Percentiles rank a stretch among this genome's conserved stretches.
These are phyloP conservation scores for Kluyveromyces lactis DNA, from an alignment of 805 yeast species.

Conservation along the genomic window DNA sequence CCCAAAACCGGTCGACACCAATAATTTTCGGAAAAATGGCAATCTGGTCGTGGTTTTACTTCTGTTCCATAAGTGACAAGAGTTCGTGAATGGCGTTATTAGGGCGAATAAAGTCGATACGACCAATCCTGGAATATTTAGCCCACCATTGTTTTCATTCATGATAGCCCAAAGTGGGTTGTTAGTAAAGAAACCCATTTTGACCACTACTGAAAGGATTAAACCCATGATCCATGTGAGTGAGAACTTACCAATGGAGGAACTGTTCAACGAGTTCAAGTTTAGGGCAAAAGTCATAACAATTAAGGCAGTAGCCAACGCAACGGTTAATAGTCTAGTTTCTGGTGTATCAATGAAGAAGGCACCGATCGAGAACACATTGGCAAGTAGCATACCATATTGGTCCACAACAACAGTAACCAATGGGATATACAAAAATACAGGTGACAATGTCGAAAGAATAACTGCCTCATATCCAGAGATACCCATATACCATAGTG, in stretches of 20 bases:
- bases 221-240: slow-evolving; percentile 48
- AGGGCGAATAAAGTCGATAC: slow-evolving; percentile 44
- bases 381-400: slow-evolving; percentile 36
- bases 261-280: slow-evolving; percentile 32
- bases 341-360: slow-evolving; percentile 64
- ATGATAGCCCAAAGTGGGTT: slow-evolving; percentile 96
- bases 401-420: slow-evolving; percentile 19
- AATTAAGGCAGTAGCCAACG: slow-evolving; percentile 59
- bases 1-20: slow-evolving; percentile 61
- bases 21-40: slow-evolving; percentile 2
- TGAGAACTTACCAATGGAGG: slow-evolving; percentile 13
- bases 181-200: slow-evolving; percentile 70
- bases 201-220: slow-evolving; percentile 61
- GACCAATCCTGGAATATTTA: slow-evolving; percentile 55
- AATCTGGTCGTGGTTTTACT: slow-evolving; percentile 7
- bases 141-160: slow-evolving; percentile 80
- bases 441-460: slow-evolving; percentile 48
- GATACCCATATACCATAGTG: slow-evolving; percentile 96
- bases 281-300: slow-evolving; percentile 52
- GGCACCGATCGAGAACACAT: slow-evolving; percentile 66
- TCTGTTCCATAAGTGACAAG: slow-evolving; percentile 15
- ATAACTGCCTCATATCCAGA: slow-evolving; percentile 85
- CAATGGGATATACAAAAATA: slow-evolving; percentile 42
- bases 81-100: slow-evolving; percentile 42
- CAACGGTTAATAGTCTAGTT: slow-evolving; percentile 52